These are phyloP conservation scores for Candida arabinofermentans DNA, from an alignment of 805 yeast species.

Conservation along the genomic window DNA sequence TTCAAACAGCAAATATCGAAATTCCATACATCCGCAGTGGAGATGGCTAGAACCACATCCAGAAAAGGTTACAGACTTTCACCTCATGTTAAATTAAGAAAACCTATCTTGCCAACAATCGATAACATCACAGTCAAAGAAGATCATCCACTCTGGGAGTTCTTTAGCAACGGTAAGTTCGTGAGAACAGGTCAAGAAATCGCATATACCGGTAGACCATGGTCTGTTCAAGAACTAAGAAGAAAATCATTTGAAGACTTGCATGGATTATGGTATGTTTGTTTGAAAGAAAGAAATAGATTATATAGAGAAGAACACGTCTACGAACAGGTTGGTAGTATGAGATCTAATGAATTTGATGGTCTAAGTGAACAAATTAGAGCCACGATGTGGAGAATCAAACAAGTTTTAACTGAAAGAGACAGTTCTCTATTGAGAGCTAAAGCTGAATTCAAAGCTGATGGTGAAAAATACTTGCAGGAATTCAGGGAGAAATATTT, in stretches of 20 bases:
- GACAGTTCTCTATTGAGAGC: conserved; percentile 66
- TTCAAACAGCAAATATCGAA: conserved; percentile 17
- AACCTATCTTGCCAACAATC: conserved; percentile 83
- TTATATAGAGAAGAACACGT: conserved; percentile 72
- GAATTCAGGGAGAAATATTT: conserved; percentile 60
- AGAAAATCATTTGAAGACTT: conserved; percentile 88
- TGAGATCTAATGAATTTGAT: conserved; percentile 18
- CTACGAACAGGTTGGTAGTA: conserved; percentile 36
- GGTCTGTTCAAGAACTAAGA: conserved; percentile 87
- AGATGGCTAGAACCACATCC: conserved; percentile 34
- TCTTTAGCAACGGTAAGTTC: conserved; percentile 63
- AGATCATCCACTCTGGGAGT: conserved; percentile 94
- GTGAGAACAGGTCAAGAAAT: conserved; percentile 56
- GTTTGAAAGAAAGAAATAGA: conserved; percentile 77
- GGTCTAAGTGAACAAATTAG: conserved; percentile 40
- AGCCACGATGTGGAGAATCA: conserved; percentile 71
- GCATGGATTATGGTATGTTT: conserved; percentile 86
- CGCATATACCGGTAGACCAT: conserved; percentile 59
- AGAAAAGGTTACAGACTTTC: conserved; percentile 35
- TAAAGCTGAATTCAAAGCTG: conserved; percentile 39
- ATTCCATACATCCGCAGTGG: conserved; percentile 34
- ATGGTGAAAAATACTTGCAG: conserved; percentile 45
- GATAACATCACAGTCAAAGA: conserved; percentile 68
- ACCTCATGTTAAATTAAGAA: conserved; percentile 51
- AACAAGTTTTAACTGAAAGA: conserved; percentile 85